Evolutionary conservation across 1,284 basidiomycete species (phyloP).

Genomic region (Sphaerobolus stellatus): DNA sequence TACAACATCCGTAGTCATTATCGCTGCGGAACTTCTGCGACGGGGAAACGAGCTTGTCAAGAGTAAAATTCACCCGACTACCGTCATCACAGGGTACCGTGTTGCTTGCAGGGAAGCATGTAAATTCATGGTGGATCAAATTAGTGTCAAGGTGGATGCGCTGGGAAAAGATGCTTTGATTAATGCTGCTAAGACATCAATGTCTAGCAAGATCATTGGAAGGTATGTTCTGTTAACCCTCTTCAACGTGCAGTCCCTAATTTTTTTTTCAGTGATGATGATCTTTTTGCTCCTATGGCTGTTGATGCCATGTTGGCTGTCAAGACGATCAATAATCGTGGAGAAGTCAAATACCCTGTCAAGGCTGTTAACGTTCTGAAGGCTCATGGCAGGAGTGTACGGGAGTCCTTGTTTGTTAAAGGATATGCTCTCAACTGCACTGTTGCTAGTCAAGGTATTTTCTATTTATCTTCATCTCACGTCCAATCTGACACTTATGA

Average conservation of each 20-base stretch:
- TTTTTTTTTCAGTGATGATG: constrained; percentile 75
- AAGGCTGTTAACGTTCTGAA: constrained; percentile 99
- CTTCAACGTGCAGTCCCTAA: constrained; percentile 1
- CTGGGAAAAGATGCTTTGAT: constrained; percentile 90
- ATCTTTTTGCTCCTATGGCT: constrained; percentile 97
- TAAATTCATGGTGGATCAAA: constrained; percentile 97
- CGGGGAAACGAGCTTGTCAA: constrained; percentile 98
- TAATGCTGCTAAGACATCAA: constrained; percentile 98
- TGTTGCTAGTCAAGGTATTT: constrained; percentile 90
- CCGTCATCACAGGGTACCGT: constrained; percentile 98
- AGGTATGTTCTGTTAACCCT: constrained; percentile 57
- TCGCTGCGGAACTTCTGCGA: constrained; percentile 93
- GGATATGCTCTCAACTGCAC: constrained; percentile 99
- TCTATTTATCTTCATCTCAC: constrained; percentile 1
- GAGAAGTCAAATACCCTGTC: constrained; percentile 98
- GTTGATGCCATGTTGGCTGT: constrained; percentile 99
- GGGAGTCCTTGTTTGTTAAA: constrained; percentile 93
- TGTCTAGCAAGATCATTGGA: constrained; percentile 99
- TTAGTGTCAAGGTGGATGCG: constrained; percentile 92
- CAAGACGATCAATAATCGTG: constrained; percentile 90
- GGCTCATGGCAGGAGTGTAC: constrained; percentile 94
- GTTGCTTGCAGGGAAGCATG: constrained; percentile 97
- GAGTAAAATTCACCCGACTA: constrained; percentile 98
- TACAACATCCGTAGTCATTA: constrained; percentile 97
- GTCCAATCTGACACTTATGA: constrained; percentile 4